Percentiles rank a stretch among this genome's conserved stretches.
phyloP scores from a whole-genome alignment of 192 early-diverging fungal species.

The Mycoemilia scoparia region DNA sequence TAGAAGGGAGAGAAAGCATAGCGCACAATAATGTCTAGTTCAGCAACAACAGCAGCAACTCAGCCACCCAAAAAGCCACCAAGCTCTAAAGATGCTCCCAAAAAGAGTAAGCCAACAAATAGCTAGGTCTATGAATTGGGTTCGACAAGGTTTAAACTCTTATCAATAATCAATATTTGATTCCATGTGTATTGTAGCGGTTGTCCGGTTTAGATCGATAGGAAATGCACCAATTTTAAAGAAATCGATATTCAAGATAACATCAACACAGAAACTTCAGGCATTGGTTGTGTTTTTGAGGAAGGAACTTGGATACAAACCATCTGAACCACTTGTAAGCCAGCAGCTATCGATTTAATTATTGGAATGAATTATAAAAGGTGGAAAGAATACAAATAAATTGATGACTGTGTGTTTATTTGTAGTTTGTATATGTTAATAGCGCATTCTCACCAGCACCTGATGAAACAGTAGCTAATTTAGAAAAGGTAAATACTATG shows the following conservation, averaged over 20 bases:
- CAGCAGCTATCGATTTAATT: too few relatives aligned
- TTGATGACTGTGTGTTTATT: neutral
- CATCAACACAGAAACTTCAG: constrained; percentile 63
- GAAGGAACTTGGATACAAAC: constrained; percentile 58
- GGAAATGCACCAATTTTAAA: constrained; percentile 85
- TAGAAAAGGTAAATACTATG: too few relatives aligned
- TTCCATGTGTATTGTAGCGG: constrained; percentile 1
- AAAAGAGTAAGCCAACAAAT: too few relatives aligned
- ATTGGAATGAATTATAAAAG: neutral
- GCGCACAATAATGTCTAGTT: too few relatives aligned
- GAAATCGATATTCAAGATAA: constrained; percentile 69
- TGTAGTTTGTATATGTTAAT: constrained; percentile 87
- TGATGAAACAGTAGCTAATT: constrained; percentile 67
- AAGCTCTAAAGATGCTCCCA: too few relatives aligned
- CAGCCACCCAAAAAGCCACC: too few relatives aligned
- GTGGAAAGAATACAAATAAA: neutral
- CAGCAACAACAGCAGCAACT: too few relatives aligned
- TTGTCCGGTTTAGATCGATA: constrained; percentile 66
- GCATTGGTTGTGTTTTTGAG: constrained; percentile 70
- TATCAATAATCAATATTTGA: neutral
- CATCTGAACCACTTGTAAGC: constrained; percentile 53
- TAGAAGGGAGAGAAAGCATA: too few relatives aligned
- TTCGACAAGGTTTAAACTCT: too few relatives aligned
- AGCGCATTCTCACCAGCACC: constrained; percentile 88
- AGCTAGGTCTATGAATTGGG: too few relatives aligned